Conservation (phyloP, 257 asterid genomes). For the Galeopsis tetrahit region DNA sequence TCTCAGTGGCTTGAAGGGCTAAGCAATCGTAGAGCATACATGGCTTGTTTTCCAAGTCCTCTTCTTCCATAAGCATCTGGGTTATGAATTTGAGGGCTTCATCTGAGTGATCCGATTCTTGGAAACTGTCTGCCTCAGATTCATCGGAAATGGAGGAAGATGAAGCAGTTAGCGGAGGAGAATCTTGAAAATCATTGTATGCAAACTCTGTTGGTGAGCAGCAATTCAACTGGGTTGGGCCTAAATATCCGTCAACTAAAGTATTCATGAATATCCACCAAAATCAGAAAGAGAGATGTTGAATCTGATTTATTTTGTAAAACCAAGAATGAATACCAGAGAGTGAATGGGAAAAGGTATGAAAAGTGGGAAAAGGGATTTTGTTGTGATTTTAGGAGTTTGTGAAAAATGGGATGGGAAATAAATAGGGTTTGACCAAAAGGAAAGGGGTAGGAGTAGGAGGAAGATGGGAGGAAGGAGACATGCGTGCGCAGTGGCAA, state of each 20-base stretch:
- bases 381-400: no score
- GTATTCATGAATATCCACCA: slow-evolving; percentile 39
- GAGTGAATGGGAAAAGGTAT: slow-evolving; percentile 24
- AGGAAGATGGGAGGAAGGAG: slow-evolving; percentile 38
- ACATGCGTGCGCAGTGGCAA: slow-evolving; percentile 30
- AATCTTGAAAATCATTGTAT: not conserved
- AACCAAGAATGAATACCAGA: not conserved
- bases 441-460: not conserved
- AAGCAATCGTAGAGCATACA: slow-evolving; percentile 71
- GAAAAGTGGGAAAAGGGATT: not conserved
- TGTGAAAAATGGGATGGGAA: not conserved
- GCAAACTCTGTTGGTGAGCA: slow-evolving; percentile 9
- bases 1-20: slow-evolving; percentile 83
- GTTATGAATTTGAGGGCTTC: slow-evolving; percentile 55
- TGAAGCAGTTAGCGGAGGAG: slow-evolving; percentile 1
- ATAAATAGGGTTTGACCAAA: not conserved
- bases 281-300: not conserved
- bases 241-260: slow-evolving; percentile 36
- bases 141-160: slow-evolving; percentile 1
- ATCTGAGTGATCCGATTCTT: slow-evolving; percentile 56
- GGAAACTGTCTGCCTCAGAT: slow-evolving; percentile 39
- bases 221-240: slow-evolving; percentile 31
- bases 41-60: slow-evolving; percentile 61
- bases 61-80: slow-evolving; percentile 81
- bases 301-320: not conserved